These are phyloP conservation scores for Helianthus tuberosus DNA, from an alignment of 129 eudicot species.

Conservation along the genomic window DNA sequence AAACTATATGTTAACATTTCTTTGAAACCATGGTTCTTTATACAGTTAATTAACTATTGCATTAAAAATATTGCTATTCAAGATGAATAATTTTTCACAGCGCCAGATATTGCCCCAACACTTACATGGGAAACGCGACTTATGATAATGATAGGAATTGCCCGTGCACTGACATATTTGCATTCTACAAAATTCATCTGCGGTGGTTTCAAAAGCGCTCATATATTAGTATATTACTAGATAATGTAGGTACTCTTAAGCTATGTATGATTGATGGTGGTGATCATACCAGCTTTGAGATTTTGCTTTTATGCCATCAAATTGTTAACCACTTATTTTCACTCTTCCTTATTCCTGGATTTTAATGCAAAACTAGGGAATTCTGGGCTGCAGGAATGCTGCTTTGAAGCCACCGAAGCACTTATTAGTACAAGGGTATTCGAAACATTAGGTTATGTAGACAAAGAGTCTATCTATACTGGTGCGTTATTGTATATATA, in stretches of 20 bases:
- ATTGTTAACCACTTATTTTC: neutral
- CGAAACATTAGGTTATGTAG: neutral
- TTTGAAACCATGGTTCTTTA: no score
- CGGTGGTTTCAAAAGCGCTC: slow-evolving; percentile 19
- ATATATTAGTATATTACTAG: slow-evolving; percentile 34
- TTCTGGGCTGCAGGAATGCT: slow-evolving; percentile 12
- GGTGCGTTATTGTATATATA: neutral
- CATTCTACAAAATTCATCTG: slow-evolving; percentile 12
- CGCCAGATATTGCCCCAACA: neutral
- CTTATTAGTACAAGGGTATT: slow-evolving; percentile 5
- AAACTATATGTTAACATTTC: no score
- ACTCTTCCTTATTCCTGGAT: neutral
- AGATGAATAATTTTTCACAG: slow-evolving; percentile 17
- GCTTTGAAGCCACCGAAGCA: slow-evolving; percentile 2
- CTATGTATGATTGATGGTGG: neutral
- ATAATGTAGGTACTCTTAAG: slow-evolving; percentile 13
- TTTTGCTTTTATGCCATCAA: neutral
- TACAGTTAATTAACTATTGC: no score
- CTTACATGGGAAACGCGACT: slow-evolving; percentile 32
- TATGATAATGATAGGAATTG: slow-evolving; percentile 32
- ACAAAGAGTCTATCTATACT: neutral
- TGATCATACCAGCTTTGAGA: no score
- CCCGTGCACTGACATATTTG: slow-evolving; percentile 27
- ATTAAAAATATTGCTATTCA: neutral
- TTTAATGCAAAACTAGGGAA: slow-evolving; percentile 31